Conservation (phyloP, 2,329 filamentous ascomycete genomes). For the Stenocarpella maydis region DNA sequence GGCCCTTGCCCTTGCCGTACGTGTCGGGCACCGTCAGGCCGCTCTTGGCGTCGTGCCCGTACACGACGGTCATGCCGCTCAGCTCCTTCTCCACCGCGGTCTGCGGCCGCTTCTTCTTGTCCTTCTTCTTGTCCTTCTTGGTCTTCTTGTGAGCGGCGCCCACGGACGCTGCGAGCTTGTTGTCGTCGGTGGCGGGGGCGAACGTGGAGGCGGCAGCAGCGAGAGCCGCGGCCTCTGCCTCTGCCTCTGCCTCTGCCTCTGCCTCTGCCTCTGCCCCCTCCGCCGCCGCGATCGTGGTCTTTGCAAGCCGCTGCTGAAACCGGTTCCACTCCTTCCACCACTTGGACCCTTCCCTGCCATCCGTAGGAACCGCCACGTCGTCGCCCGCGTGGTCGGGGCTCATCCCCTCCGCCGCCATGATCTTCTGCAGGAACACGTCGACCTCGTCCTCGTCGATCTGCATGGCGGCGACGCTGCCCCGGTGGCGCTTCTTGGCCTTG, state of each 20-base stretch:
- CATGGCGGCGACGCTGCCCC: slow-evolving; percentile 31
- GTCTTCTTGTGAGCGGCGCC: slow-evolving; percentile 68
- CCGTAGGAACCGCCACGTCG: slow-evolving; percentile 46
- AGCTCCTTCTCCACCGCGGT: slow-evolving; percentile 38
- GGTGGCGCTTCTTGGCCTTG: slow-evolving; percentile 39
- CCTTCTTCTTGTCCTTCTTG: slow-evolving; percentile 67
- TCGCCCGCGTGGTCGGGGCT: slow-evolving; percentile 32
- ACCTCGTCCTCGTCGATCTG: slow-evolving; percentile 35
- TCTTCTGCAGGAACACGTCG: slow-evolving; percentile 37
- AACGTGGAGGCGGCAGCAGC: not conserved
- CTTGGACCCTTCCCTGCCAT: slow-evolving; percentile 61
- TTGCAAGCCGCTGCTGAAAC: slow-evolving; percentile 49
- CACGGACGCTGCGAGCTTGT: slow-evolving; percentile 38
- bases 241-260: not conserved
- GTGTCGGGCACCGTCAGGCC: slow-evolving; percentile 63
- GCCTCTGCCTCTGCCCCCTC: no score
- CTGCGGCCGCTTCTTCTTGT: slow-evolving; percentile 60
- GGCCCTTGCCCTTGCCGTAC: slow-evolving; percentile 46
- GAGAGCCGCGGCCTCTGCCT: not conserved
- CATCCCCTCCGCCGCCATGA: slow-evolving; percentile 32
- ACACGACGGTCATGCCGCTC: slow-evolving; percentile 74
- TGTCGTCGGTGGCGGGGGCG: slow-evolving; percentile 40
- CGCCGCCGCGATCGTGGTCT: slow-evolving; percentile 25
- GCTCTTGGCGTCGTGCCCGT: slow-evolving; percentile 83
- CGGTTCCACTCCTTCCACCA: slow-evolving; percentile 74